Evolutionary conservation across 306 rosid species (phyloP).

Genomic region (Prunus mira): DNA sequence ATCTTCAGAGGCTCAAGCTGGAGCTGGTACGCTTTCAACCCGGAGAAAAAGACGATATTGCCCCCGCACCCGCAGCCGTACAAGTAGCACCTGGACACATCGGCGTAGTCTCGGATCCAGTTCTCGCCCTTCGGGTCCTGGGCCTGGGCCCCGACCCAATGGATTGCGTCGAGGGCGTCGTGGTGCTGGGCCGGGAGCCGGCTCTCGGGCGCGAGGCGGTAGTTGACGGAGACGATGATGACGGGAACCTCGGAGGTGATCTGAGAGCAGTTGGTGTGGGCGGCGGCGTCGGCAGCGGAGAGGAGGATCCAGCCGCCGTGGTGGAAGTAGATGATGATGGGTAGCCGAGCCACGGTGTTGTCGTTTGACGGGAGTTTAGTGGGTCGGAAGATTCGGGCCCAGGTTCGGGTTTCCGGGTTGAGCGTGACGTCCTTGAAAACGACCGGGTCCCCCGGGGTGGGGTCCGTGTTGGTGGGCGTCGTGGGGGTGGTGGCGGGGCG

Average conservation of each 20-base stretch:
- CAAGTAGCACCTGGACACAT: constrained; percentile 52
- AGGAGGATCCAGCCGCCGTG: constrained; percentile 45
- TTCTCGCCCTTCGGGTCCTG: constrained; percentile 34
- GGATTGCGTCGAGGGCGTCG: constrained; percentile 35
- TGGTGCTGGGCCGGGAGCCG: constrained; percentile 45
- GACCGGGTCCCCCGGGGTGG: neutral
- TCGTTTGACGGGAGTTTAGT: constrained; percentile 57
- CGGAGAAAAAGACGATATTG: constrained; percentile 45
- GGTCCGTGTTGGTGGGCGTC: constrained; percentile 22
- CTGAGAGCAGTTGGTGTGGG: constrained; percentile 21
- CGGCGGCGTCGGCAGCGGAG: neutral
- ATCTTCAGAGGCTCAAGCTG: constrained; percentile 44
- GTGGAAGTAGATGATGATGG: constrained; percentile 52
- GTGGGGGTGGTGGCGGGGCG: constrained; percentile 20
- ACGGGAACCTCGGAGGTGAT: constrained; percentile 36
- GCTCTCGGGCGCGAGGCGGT: constrained; percentile 46
- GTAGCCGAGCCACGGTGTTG: constrained; percentile 46
- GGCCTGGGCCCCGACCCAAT: constrained; percentile 46
- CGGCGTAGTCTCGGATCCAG: constrained; percentile 66
- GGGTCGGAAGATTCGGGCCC: constrained; percentile 55
- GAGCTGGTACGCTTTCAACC: neutral
- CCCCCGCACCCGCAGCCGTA: constrained; percentile 56
- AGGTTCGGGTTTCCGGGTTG: constrained; percentile 19
- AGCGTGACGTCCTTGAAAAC: constrained; percentile 50
- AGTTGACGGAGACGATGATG: constrained; percentile 42